Percentiles rank a stretch among this genome's conserved stretches.
Conservation (phyloP, 2,329 filamentous ascomycete species). For the Hyphodiscus sp. region DNA sequence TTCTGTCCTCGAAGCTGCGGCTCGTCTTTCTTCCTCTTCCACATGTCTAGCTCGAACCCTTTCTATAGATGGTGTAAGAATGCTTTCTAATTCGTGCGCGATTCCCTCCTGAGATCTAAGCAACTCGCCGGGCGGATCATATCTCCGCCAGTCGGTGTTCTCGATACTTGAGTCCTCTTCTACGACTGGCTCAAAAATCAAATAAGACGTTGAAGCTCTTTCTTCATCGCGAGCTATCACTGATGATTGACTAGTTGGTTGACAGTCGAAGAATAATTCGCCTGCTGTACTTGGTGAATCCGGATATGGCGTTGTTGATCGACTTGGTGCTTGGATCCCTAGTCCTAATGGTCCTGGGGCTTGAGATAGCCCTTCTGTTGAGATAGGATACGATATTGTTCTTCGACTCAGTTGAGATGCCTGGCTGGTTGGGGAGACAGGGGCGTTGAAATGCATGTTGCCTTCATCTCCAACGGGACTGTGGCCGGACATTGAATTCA, state of each 20-base stretch:
- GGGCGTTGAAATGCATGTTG: background rate
- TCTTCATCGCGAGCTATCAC: constrained; percentile 1
- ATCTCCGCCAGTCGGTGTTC: constrained; percentile 39
- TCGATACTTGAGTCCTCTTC: constrained; percentile 12
- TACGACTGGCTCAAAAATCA: constrained; percentile 18
- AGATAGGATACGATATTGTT: background rate
- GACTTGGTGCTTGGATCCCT: background rate
- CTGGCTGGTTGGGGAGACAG: background rate
- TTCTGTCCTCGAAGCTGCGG: constrained; percentile 28
- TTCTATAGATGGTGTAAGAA: constrained; percentile 40
- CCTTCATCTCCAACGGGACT: background rate
- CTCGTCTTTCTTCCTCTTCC: constrained; percentile 28
- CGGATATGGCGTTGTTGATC: background rate
- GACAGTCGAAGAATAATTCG: constrained; percentile 15
- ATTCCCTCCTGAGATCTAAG: constrained; percentile 33
- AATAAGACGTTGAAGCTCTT: constrained; percentile 11
- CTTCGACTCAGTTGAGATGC: background rate
- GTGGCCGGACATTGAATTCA: background rate
- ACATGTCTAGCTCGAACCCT: constrained; percentile 36
- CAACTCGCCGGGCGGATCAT: constrained; percentile 40
- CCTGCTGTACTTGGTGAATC: background rate
- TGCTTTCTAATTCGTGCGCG: constrained; percentile 35
- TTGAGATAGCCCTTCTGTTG: background rate
- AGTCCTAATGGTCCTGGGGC: background rate
- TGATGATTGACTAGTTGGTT: background rate